phyloP scores from a whole-genome alignment of 495 filamentous ascomycete species.

The Tetracladium setigerum region DNA sequence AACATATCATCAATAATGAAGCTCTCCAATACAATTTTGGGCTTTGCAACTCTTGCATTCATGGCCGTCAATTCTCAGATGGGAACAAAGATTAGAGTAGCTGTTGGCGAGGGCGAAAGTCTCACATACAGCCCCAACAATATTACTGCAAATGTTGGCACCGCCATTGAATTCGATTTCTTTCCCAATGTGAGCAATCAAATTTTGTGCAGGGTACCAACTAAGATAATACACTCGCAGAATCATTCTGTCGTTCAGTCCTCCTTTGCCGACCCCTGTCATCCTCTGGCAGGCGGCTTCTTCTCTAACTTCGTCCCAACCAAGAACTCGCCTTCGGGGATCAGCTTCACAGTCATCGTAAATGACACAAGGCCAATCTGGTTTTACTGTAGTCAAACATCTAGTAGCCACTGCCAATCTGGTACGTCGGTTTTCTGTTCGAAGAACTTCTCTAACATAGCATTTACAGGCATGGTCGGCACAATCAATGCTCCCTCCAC shows the following conservation, averaged over 20 bases:
- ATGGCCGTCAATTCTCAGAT: no score
- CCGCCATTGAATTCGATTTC: constrained; percentile 31
- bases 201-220: no score
- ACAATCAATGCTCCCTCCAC: background rate
- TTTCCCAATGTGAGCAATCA: constrained; percentile 14
- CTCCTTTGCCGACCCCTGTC: constrained; percentile 33
- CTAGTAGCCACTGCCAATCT: constrained; percentile 31
- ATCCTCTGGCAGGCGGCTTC: constrained; percentile 24
- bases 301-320: constrained; percentile 20
- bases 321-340: constrained; percentile 9
- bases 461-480: no score
- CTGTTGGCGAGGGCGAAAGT: constrained; percentile 20
- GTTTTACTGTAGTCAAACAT: constrained; percentile 50
- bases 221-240: constrained; percentile 5
- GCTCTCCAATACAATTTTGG: no score
- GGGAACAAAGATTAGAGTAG: constrained; percentile 1
- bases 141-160: constrained; percentile 25
- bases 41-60: no score
- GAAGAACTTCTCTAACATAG: no score
- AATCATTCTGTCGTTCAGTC: constrained; percentile 37
- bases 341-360: constrained; percentile 36
- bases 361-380: constrained; percentile 43
- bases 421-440: no score
- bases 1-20: no score
- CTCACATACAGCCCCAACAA: constrained; percentile 30